Percentiles rank a stretch among this genome's conserved stretches.
Conservation (phyloP, 2,329 filamentous ascomycete species). For the Cladorrhinum sp. region DNA sequence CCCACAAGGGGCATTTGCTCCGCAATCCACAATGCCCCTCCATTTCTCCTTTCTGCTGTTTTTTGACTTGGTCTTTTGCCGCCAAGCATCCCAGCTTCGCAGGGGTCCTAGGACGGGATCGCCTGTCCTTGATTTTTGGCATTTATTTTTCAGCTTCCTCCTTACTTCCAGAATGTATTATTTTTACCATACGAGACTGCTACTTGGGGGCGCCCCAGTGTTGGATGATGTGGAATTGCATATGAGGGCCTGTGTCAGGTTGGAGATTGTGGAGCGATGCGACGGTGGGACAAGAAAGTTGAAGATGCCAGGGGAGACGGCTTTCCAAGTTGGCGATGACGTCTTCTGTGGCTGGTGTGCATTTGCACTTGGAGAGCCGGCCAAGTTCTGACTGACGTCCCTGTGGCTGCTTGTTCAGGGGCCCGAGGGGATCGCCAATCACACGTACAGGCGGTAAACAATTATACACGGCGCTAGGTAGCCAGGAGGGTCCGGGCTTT, state of each 20-base stretch:
- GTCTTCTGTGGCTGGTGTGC: slow-evolving; percentile 4
- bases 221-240: background rate
- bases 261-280: background rate
- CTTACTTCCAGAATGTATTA: background rate
- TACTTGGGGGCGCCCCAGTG: background rate
- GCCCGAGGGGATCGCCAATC: background rate
- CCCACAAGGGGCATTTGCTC: slow-evolving; percentile 19
- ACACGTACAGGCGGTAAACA: background rate
- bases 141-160: background rate
- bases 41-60: slow-evolving; percentile 4
- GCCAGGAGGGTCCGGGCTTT: background rate
- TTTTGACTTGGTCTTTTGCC: background rate
- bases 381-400: background rate
- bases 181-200: background rate
- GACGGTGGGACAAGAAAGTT: background rate
- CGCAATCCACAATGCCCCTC: slow-evolving; percentile 15
- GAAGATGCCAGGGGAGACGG: background rate
- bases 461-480: background rate
- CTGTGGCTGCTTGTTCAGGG: background rate
- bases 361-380: background rate
- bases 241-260: background rate
- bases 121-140: background rate
- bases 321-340: background rate
- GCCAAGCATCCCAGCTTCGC: background rate
- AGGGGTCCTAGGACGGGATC: background rate